Base-by-base conservation (phyloP, 257 asterid genomes). In the Solanum ossicruentum region DNA sequence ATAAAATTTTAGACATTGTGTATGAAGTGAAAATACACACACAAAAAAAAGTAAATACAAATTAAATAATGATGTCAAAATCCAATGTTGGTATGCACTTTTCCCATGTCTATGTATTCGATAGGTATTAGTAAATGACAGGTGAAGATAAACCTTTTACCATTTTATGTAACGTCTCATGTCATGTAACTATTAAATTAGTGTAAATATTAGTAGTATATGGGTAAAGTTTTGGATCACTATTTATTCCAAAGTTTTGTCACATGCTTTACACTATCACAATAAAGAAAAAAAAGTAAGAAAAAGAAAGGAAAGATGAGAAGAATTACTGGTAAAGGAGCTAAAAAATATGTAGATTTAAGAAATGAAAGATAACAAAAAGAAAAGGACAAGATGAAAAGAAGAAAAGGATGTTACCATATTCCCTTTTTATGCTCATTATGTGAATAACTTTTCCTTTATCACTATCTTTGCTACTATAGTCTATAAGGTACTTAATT, bases 231-330 rank as follows among this genome's bases (percentile, higher is more conserved):
- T 39, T 84, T 26, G 41, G 6, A 36, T 36, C 55, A 45, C 43
- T 28, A 26, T 79, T 82, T 70, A 84, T 58, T 86, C 72, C 80
- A 80, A 36, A 87, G 81, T 86, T 85, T 60, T 52, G 83, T 85
- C 87, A 88, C 89, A 87, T 88, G 91, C 85, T 89, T 86, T 88
- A 84, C 78, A 58, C 88, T 86, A 88, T 89, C 84, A 85, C 89
- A 86, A 83, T 87, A 87, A 88, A 87, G 90, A 83, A 73, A 84
- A 82, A 83, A 23, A 67, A 81, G 45, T 13, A 61, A 21, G 15
- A 20, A 61, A 60, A 55, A 32, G 32, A 8, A 20, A 84, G 51
- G 85, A 78, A 91, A 90, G 81, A 88, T 85, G 61, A 60, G 43
- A 82, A 81, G 84, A 84, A 78, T 52, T 78, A 86, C 78, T 84